These are phyloP conservation scores for Spirogloea muscicola DNA, from an alignment of 139 green algal genomes.

Conservation along the genomic window DNA sequence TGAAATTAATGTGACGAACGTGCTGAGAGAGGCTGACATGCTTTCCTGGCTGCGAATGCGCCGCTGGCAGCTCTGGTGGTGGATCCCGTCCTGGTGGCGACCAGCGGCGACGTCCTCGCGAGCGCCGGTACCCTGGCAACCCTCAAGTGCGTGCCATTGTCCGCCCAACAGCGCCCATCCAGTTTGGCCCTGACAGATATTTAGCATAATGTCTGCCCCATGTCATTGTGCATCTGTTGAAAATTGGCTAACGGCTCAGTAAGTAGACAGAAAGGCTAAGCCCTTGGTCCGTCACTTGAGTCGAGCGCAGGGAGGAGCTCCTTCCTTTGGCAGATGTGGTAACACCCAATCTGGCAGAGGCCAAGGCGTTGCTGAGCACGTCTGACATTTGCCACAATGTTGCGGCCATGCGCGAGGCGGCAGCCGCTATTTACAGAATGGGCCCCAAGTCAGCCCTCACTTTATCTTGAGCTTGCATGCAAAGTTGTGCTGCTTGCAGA, in stretches of 20 bases:
- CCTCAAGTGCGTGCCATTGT: conserved; percentile 51
- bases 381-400: background rate
- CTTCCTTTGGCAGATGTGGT: conserved; percentile 76
- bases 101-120: conserved; percentile 73
- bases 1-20: background rate
- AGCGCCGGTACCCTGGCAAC: conserved; percentile 47
- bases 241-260: too few relatives aligned
- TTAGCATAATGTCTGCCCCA: too few relatives aligned
- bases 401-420: conserved; percentile 21
- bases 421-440: conserved; percentile 5
- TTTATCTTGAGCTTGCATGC: too few relatives aligned
- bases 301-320: conserved; percentile 47
- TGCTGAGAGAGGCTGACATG: background rate
- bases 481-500: too few relatives aligned
- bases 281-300: too few relatives aligned
- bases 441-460: conserved; percentile 38
- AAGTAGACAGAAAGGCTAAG: too few relatives aligned
- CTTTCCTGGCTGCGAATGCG: background rate
- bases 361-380: conserved; percentile 70
- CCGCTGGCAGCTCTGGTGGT: conserved; percentile 65
- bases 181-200: conserved; percentile 13
- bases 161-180: background rate
- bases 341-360: conserved; percentile 92
- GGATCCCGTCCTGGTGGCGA: conserved; percentile 92
- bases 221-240: too few relatives aligned